phyloP scores from a whole-genome alignment of 306 rosid species.

The Gynostemma pentaphyllum region DNA sequence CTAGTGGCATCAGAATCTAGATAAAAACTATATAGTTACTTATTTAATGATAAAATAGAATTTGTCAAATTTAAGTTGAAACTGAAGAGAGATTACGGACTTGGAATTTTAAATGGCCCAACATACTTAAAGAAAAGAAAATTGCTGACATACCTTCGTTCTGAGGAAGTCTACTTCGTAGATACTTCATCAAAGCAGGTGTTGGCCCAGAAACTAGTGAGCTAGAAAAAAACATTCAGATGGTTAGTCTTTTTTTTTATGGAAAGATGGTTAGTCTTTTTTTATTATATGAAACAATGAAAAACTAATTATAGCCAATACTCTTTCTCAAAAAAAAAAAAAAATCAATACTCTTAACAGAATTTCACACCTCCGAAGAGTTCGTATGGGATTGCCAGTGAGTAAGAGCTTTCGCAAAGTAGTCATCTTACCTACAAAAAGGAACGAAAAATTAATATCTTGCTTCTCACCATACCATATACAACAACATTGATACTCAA shows the following conservation, averaged over 20 bases:
- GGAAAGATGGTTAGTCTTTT: background rate
- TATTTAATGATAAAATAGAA: background rate
- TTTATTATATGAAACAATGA: background rate
- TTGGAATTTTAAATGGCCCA: background rate
- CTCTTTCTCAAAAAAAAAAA: background rate
- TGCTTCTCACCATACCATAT: background rate
- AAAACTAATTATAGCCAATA: background rate
- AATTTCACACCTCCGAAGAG: conserved; percentile 64
- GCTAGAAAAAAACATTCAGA: conserved; percentile 30
- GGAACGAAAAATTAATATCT: conserved; percentile 4
- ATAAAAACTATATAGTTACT: conserved; percentile 15
- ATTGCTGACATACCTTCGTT: conserved; percentile 40
- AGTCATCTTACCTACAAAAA: conserved; percentile 78
- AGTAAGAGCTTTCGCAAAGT: conserved; percentile 80
- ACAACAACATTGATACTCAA: background rate
- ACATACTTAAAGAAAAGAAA: background rate
- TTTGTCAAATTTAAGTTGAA: background rate
- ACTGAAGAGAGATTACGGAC: background rate
- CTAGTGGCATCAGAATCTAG: conserved; percentile 50
- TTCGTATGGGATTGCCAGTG: conserved; percentile 69
- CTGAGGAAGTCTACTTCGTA: conserved; percentile 75
- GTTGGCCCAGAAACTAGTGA: conserved; percentile 89
- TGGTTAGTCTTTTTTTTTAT: background rate
- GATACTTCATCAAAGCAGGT: conserved; percentile 54
- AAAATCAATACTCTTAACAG: conserved; percentile 11